These are phyloP conservation scores for Aspergillus uvarum DNA, from an alignment of 2,329 filamentous ascomycete genomes.

Conservation along the genomic window DNA sequence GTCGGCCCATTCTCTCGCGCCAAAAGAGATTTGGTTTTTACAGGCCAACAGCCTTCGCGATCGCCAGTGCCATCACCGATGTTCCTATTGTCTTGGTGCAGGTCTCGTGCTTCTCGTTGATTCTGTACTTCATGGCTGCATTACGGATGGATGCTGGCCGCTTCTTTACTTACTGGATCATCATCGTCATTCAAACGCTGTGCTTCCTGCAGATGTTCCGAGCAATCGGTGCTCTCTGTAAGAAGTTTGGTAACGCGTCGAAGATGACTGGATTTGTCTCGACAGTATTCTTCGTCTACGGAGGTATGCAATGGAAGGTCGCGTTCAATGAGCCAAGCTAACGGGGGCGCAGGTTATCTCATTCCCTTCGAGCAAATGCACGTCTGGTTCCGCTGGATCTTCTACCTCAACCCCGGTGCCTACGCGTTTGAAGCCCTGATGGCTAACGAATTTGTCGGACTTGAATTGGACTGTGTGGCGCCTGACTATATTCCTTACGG, in stretches of 20 bases:
- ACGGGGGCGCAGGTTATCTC: constrained; percentile 51
- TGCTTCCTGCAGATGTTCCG: constrained; percentile 54
- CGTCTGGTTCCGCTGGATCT: constrained; percentile 62
- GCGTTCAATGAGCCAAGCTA: background rate
- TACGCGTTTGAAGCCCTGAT: constrained; percentile 68
- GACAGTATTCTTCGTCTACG: constrained; percentile 55
- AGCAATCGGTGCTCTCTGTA: constrained; percentile 47
- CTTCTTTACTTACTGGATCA: constrained; percentile 59
- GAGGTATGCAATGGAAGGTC: constrained; percentile 20
- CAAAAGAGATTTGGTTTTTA: constrained; percentile 70
- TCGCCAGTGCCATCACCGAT: constrained; percentile 57
- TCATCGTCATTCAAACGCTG: constrained; percentile 52
- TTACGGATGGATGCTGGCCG: constrained; percentile 55
- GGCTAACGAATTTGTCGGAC: constrained; percentile 65
- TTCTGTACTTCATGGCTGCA: constrained; percentile 60
- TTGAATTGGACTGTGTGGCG: constrained; percentile 54
- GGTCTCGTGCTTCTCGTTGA: constrained; percentile 57
- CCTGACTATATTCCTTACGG: constrained; percentile 51
- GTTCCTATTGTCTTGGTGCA: constrained; percentile 57
- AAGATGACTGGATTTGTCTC: constrained; percentile 46
- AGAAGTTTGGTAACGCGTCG: constrained; percentile 48
- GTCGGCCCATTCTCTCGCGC: constrained; percentile 64
- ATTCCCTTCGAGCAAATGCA: constrained; percentile 61
- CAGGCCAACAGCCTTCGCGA: constrained; percentile 57
- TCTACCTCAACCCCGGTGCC: constrained; percentile 62